These are phyloP conservation scores for Ascosphaera aggregata DNA, from an alignment of 2,329 filamentous ascomycete species.

Conservation along the genomic window DNA sequence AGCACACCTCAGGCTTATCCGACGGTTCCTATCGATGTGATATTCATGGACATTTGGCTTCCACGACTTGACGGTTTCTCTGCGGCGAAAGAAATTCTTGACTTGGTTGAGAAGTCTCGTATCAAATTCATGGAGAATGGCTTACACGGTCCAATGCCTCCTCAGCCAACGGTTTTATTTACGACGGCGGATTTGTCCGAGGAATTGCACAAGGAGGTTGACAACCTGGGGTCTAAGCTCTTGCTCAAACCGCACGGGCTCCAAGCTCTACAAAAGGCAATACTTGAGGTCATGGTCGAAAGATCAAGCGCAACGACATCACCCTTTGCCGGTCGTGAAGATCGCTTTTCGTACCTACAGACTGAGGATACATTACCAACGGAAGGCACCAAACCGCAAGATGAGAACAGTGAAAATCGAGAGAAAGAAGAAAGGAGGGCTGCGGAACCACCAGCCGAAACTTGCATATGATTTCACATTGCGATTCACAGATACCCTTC, in stretches of 20 bases:
- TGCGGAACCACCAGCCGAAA: neutral
- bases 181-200: conserved; percentile 46
- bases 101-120: conserved; percentile 22
- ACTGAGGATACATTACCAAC: neutral
- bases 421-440: neutral
- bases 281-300: neutral
- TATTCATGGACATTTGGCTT: conserved; percentile 61
- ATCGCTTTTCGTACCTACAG: neutral
- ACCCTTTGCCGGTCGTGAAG: neutral
- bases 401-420: neutral
- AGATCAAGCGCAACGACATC: neutral
- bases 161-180: conserved; percentile 28
- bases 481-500: neutral
- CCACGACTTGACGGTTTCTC: conserved; percentile 50
- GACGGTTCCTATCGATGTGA: conserved; percentile 28
- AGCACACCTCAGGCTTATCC: neutral
- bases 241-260: neutral
- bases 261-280: neutral
- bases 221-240: neutral
- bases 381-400: neutral
- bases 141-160: conserved; percentile 13
- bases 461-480: neutral
- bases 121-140: conserved; percentile 6
- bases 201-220: conserved; percentile 10
- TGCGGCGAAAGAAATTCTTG: conserved; percentile 38